Base-by-base conservation (phyloP, 2,329 filamentous ascomycete species). In the Paraconiothyrium brasiliense region DNA sequence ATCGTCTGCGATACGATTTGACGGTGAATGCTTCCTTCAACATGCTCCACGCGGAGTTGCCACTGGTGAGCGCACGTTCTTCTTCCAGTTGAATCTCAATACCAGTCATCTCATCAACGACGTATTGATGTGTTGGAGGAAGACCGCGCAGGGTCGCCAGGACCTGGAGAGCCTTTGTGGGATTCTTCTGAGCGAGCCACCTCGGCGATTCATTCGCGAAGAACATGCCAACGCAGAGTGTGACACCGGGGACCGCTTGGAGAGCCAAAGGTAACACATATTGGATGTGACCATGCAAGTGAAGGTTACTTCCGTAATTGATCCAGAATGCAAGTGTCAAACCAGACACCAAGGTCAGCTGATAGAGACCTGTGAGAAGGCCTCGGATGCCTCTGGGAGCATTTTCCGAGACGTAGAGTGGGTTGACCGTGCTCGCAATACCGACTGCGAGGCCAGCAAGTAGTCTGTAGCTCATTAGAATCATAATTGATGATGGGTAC, bases 191-290 rank as follows among this genome's bases (percentile, higher is more conserved):
- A 22, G 89, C 89, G 27, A 90, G 84, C 85, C 86, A 91, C 66
- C 90, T 84, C 13, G 89, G 89, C 7, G 87, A 89, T 69, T 90
- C 88, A 68, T 86, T 85, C 70, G 87, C 89, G 54, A 89, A 74
- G 1, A 86, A 71, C 83, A 92, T 90, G 65, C 87, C 86, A 20
- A 81, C 35, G 34, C 89, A 79, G 16, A 92, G 81, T 22, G 89
- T 77, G 6, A 87, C 65, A 1, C 89, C 88, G 0, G 90, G 89
- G 3, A 91, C 79, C 57, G 82, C 84, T 75, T 92, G 90, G 60
- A 91, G 82, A 9, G 86, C 83, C 3, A 92, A 80, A 0, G 90
- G 89, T 0, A 91, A 81, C 39, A 89, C 80, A 71, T 84, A 90
- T 47, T 84, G 80, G 4, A 84, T 80, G 2, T 83, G 78, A 37